These are phyloP conservation scores for Chenopodium formosanum DNA, from an alignment of 148 eudicot genomes.

Conservation along the genomic window DNA sequence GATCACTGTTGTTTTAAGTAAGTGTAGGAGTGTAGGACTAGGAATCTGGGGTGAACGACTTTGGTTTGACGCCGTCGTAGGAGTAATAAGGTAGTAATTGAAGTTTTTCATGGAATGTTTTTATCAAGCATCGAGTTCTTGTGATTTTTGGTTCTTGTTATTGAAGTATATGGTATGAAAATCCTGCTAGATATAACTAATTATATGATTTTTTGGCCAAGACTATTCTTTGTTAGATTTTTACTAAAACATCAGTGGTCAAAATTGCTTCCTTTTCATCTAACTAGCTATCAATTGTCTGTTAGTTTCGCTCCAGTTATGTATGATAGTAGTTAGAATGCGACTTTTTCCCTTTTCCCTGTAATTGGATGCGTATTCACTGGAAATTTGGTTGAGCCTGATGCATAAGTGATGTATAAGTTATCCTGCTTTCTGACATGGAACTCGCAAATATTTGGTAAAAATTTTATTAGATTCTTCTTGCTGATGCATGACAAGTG, in stretches of 20 bases:
- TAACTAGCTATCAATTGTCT: neutral
- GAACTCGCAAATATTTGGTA: neutral
- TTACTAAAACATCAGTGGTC: neutral
- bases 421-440: neutral
- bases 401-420: neutral
- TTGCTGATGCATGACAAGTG: neutral
- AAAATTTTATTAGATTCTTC: neutral
- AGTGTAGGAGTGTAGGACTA: neutral
- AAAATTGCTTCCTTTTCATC: neutral
- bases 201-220: neutral
- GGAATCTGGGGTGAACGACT: neutral
- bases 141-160: neutral
- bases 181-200: neutral
- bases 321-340: neutral
- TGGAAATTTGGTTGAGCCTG: neutral
- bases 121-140: neutral
- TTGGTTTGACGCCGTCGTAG: too few species aligned
- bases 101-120: neutral
- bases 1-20: neutral
- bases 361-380: neutral
- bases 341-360: neutral
- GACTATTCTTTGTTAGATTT: neutral
- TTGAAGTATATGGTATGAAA: neutral
- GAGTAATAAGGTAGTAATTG: too few species aligned
- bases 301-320: neutral